Percentiles rank a stretch among this genome's conserved stretches.
Evolutionary conservation across 306 rosid species (phyloP).

Genomic region (Biancaea sappan): DNA sequence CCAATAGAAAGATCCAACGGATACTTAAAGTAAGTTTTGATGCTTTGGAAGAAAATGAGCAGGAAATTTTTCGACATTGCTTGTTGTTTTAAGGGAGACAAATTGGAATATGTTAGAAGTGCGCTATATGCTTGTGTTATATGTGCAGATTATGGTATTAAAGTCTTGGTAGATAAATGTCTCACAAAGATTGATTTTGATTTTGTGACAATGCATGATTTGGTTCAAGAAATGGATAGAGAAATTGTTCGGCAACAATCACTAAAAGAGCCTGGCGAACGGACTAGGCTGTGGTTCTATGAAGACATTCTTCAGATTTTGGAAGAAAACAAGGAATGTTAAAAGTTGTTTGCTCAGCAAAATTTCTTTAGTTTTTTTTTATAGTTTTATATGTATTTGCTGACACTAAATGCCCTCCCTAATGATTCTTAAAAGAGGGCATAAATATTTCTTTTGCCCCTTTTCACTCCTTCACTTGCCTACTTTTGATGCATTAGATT

Average conservation of each 20-base stretch:
- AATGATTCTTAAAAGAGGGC: too few species aligned
- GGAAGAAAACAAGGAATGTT: neutral
- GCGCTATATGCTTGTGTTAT: neutral
- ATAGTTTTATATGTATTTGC: too few species aligned
- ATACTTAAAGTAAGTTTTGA: neutral
- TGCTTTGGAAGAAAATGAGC: neutral
- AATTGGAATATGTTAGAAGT: neutral
- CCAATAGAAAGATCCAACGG: neutral
- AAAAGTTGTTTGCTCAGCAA: neutral
- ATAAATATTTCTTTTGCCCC: too few species aligned
- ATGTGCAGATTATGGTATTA: neutral
- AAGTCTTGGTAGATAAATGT: neutral
- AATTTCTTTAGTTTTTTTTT: too few species aligned
- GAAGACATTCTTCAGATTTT: constrained; percentile 14
- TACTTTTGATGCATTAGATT: too few species aligned
- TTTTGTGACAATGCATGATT: constrained; percentile 28
- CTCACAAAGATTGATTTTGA: neutral
- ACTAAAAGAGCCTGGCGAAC: neutral
- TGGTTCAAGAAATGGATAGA: constrained; percentile 32
- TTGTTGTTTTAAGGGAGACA: neutral
- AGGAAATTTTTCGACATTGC: neutral
- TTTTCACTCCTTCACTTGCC: too few species aligned
- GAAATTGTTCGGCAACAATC: constrained; percentile 26
- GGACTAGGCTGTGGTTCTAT: constrained; percentile 29
- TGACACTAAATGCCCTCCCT: too few species aligned